phyloP scores from a whole-genome alignment of 371 early-diverging fungal species.

The Rhizopus arrhizus region DNA sequence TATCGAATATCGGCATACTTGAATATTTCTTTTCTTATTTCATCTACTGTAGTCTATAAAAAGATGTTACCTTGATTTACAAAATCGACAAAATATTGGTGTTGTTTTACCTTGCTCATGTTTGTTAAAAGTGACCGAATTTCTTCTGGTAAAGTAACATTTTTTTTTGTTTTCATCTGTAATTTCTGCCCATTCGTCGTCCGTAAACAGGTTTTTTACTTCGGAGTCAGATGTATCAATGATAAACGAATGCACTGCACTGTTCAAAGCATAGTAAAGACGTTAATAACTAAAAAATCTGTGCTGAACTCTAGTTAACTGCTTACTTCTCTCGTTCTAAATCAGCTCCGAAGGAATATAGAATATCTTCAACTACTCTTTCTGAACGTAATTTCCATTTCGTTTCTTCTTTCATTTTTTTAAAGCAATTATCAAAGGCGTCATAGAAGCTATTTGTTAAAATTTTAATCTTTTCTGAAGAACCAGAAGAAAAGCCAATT shows the following conservation, averaged over 20 bases:
- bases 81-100: background rate
- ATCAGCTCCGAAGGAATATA: background rate
- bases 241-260: constrained; percentile 1
- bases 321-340: constrained; percentile 3
- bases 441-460: no score
- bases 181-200: constrained; percentile 3
- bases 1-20: constrained; percentile 10
- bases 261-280: no score
- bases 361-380: constrained; percentile 7
- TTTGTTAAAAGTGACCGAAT: background rate
- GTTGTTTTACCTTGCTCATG: constrained; percentile 1
- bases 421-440: background rate
- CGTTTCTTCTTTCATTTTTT: background rate
- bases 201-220: constrained; percentile 5
- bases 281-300: no score
- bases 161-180: background rate
- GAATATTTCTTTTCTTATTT: constrained; percentile 5
- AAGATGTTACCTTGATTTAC: constrained; percentile 1
- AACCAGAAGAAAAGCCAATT: no score
- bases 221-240: background rate
- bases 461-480: no score
- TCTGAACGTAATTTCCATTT: constrained; percentile 7
- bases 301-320: background rate
- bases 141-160: background rate
- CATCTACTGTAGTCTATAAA: background rate